Conservation (phyloP, 352 stramenopile genomes). For the Globisporangium viniferum region DNA sequence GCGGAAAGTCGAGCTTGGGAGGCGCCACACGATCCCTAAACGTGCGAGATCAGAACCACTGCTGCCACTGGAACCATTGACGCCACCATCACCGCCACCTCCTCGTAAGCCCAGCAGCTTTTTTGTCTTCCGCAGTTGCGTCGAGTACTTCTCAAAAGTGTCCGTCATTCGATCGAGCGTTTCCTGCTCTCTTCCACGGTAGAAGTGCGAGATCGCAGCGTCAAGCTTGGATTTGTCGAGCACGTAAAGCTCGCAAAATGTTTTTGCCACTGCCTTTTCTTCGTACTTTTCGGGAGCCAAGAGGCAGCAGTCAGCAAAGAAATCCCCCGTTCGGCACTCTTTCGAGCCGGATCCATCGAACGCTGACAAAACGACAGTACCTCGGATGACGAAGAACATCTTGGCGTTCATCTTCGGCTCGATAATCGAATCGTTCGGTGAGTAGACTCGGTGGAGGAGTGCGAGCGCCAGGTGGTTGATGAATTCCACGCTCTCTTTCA, state of each 20-base stretch:
- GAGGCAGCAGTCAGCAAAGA: slow-evolving; percentile 65
- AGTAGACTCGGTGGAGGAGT: slow-evolving; percentile 52
- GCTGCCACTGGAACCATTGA: slow-evolving; percentile 2
- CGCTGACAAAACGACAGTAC: slow-evolving; percentile 41
- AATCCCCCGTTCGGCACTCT: slow-evolving; percentile 61
- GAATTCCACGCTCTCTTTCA: slow-evolving; percentile 68
- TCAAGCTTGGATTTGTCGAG: slow-evolving; percentile 66
- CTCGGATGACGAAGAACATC: slow-evolving; percentile 76
- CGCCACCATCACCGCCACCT: slow-evolving; percentile 17
- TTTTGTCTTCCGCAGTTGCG: slow-evolving; percentile 70
- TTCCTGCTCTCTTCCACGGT: slow-evolving; percentile 29
- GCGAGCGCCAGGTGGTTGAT: slow-evolving; percentile 57
- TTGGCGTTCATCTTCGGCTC: slow-evolving; percentile 68
- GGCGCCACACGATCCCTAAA: slow-evolving; percentile 25
- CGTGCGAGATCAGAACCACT: slow-evolving; percentile 10
- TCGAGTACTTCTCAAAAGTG: slow-evolving; percentile 51
- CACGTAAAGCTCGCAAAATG: slow-evolving; percentile 82
- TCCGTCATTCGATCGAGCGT: slow-evolving; percentile 35
- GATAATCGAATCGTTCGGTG: slow-evolving; percentile 58
- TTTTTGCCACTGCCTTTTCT: slow-evolving; percentile 70
- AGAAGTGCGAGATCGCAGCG: slow-evolving; percentile 48
- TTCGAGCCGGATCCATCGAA: slow-evolving; percentile 49
- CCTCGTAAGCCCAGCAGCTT: slow-evolving; percentile 58
- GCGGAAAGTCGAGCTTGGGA: slow-evolving; percentile 52
- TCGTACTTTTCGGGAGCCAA: slow-evolving; percentile 55